Evolutionary conservation across 306 rosid species (phyloP).

Genomic region (Begonia fuchsioides): DNA sequence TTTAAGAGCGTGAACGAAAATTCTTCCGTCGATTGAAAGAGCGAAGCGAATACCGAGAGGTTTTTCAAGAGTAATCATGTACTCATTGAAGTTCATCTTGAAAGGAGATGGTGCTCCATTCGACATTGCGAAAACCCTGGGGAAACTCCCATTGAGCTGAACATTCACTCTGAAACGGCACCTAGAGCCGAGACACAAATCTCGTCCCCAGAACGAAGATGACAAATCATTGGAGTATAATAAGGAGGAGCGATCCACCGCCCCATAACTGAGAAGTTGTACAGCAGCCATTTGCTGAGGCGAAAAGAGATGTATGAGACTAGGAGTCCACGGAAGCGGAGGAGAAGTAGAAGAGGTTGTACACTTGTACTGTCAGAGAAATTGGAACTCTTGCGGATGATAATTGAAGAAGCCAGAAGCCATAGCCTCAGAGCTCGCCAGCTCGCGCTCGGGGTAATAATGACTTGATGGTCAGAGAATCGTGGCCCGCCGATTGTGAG

Average conservation of each 20-base stretch:
- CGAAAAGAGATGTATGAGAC: background rate
- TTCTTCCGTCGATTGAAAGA: slow-evolving; percentile 57
- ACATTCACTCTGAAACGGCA: slow-evolving; percentile 1
- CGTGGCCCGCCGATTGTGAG: slow-evolving; percentile 3
- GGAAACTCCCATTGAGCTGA: slow-evolving; percentile 12
- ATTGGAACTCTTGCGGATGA: background rate
- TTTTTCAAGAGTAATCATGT: slow-evolving; percentile 72
- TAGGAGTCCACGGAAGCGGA: too few relatives aligned
- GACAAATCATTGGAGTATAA: slow-evolving; percentile 1
- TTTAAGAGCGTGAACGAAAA: slow-evolving; percentile 69
- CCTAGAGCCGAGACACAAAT: slow-evolving; percentile 10
- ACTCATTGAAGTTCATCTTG: slow-evolving; percentile 78
- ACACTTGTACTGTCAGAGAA: too few relatives aligned
- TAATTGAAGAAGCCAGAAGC: background rate
- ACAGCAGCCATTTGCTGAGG: slow-evolving; percentile 30
- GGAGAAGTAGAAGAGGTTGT: background rate
- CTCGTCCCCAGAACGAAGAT: slow-evolving; percentile 30
- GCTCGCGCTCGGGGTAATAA: too few relatives aligned
- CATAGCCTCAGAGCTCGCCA: slow-evolving; percentile 13
- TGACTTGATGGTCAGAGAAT: background rate
- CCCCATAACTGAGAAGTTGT: slow-evolving; percentile 22
- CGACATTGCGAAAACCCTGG: slow-evolving; percentile 41
- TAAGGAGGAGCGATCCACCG: slow-evolving; percentile 11
- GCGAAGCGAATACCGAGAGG: slow-evolving; percentile 89
- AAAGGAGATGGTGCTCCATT: slow-evolving; percentile 14